phyloP scores from a whole-genome alignment of 768 basidiomycete species.

The Boletus speciosus region DNA sequence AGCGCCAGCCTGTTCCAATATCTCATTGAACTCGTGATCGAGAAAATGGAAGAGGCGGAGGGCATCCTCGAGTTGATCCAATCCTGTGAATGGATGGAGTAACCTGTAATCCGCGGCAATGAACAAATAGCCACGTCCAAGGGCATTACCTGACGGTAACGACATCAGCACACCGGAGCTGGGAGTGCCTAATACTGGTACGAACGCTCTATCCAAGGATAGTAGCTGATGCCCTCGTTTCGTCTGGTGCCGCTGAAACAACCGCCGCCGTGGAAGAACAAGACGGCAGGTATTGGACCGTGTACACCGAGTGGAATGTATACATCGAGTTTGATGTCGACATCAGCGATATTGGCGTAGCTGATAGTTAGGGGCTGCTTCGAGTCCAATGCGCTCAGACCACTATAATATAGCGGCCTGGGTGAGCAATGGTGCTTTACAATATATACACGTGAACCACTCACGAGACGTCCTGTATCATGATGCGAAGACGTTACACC shows the following conservation, averaged over 20 bases:
- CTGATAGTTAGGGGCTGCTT: neutral
- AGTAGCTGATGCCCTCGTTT: neutral
- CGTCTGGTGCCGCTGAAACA: conserved; percentile 1
- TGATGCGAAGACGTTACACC: too few relatives aligned
- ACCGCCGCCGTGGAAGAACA: conserved; percentile 3
- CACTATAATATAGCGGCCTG: neutral
- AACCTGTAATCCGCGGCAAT: conserved; percentile 2
- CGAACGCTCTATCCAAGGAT: conserved; percentile 4
- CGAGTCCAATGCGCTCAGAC: too few relatives aligned
- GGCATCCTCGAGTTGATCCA: conserved; percentile 3
- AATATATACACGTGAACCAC: neutral
- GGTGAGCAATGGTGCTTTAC: neutral
- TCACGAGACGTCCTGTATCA: neutral
- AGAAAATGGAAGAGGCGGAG: conserved; percentile 1
- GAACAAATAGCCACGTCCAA: neutral
- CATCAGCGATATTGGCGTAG: neutral
- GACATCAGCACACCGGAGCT: neutral
- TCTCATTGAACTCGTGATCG: neutral
- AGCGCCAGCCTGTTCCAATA: neutral
- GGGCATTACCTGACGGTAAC: neutral
- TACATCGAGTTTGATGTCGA: neutral
- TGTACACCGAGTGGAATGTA: neutral
- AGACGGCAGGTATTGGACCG: neutral
- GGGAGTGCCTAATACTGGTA: neutral
- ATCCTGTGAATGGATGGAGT: conserved; percentile 1